These are phyloP conservation scores for Parasarocladium wereldwijsianum DNA, from an alignment of 2,329 filamentous ascomycete genomes.

Conservation along the genomic window DNA sequence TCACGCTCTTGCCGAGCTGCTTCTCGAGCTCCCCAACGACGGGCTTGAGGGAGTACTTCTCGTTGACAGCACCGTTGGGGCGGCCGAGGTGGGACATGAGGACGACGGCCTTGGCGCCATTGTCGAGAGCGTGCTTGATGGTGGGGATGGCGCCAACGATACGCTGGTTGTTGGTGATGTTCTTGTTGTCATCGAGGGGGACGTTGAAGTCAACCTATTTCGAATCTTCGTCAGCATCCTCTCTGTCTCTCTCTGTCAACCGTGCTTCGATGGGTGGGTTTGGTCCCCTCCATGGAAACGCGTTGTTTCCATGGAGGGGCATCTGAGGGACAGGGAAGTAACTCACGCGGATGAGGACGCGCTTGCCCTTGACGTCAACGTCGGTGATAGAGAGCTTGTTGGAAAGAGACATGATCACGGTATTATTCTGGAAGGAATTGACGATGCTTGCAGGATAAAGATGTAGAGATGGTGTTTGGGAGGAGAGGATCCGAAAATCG, in stretches of 20 bases:
- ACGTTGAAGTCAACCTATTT: constrained; percentile 99
- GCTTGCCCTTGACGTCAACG: constrained; percentile 94
- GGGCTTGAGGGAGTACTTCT: constrained; percentile 90
- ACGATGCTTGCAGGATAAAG: no score
- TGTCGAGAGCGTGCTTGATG: constrained; percentile 83
- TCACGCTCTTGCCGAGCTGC: constrained; percentile 70
- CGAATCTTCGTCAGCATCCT: not conserved
- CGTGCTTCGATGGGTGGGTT: constrained; percentile 1
- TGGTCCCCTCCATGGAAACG: not conserved
- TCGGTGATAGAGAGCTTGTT: constrained; percentile 97
- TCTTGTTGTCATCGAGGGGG: constrained; percentile 81
- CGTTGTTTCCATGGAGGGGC: constrained; percentile 18
- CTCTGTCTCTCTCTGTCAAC: constrained; percentile 1
- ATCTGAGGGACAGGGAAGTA: constrained; percentile 6
- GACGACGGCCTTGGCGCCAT: constrained; percentile 83
- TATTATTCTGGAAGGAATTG: constrained; percentile 5
- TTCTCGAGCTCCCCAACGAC: constrained; percentile 87
- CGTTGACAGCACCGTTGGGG: constrained; percentile 75
- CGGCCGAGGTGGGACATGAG: constrained; percentile 98
- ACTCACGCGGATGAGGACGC: constrained; percentile 89
- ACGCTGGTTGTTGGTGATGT: constrained; percentile 96
- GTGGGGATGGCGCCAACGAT: constrained; percentile 91
- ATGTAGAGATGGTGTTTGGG: no score
- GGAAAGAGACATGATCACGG: constrained; percentile 76
- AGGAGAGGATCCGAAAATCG: no score